phyloP scores from a whole-genome alignment of 768 basidiomycete genomes.

The Russula lepida region DNA sequence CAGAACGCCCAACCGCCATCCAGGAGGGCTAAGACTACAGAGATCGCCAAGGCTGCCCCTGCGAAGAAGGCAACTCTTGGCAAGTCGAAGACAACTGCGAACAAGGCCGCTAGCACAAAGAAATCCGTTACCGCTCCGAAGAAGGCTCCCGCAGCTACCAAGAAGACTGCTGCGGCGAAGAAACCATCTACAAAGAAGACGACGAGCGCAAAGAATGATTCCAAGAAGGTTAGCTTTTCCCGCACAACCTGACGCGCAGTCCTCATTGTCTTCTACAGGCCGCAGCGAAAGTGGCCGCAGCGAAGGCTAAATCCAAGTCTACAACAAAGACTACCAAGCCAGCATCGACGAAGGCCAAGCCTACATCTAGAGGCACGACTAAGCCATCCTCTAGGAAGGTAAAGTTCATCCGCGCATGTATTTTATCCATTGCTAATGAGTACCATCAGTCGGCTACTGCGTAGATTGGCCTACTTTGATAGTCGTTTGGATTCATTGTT shows the following conservation, averaged over 20 bases:
- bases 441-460: slow-evolving; percentile 1
- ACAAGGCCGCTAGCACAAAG: slow-evolving; percentile 30
- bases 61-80: slow-evolving; percentile 31
- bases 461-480: neutral
- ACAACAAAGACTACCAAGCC: slow-evolving; percentile 10
- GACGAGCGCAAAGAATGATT: slow-evolving; percentile 26
- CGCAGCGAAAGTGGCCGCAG: slow-evolving; percentile 17
- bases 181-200: slow-evolving; percentile 23
- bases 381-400: slow-evolving; percentile 15
- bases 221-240: slow-evolving; percentile 28
- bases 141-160: slow-evolving; percentile 30
- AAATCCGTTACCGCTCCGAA: slow-evolving; percentile 26
- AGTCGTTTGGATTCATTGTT: neutral
- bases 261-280: slow-evolving; percentile 4
- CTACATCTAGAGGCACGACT: slow-evolving; percentile 8
- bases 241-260: neutral
- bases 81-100: slow-evolving; percentile 26
- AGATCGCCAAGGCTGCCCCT: slow-evolving; percentile 24
- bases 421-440: neutral
- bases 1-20: slow-evolving; percentile 32
- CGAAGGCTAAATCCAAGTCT: slow-evolving; percentile 12
- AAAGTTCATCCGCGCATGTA: neutral
- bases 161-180: slow-evolving; percentile 33
- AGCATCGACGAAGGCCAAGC: slow-evolving; percentile 12
- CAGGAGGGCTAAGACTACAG: slow-evolving; percentile 25